Conservation (phyloP, 2,329 filamentous ascomycete genomes). For the Ceratocystis harringtonii region DNA sequence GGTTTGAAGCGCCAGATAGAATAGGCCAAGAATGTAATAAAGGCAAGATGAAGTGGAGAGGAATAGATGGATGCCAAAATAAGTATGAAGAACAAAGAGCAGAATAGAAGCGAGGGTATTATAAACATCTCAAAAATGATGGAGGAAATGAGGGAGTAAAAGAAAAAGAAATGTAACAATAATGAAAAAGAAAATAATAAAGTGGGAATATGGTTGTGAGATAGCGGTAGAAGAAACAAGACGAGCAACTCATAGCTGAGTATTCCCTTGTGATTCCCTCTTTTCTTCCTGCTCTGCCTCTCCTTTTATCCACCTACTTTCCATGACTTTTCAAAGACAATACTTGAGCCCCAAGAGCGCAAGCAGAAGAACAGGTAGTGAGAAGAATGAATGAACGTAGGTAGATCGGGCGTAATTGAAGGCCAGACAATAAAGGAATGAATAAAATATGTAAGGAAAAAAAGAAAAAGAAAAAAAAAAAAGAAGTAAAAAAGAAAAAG, state of each 20-base stretch:
- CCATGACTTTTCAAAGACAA: neutral
- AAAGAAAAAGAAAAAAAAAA: slow-evolving; percentile 12
- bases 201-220: neutral
- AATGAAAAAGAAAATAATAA: neutral
- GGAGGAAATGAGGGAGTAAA: neutral
- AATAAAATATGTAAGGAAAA: slow-evolving; percentile 11
- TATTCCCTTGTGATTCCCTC: neutral
- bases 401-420: slow-evolving; percentile 2
- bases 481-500: slow-evolving; percentile 4
- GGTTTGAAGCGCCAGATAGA: neutral
- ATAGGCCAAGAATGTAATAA: neutral
- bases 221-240: neutral
- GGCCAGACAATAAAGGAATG: slow-evolving; percentile 13
- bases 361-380: neutral
- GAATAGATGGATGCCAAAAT: neutral
- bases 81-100: neutral
- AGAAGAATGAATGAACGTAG: neutral
- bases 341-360: too few relatives aligned
- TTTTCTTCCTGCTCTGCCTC: neutral
- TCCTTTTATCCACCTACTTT: neutral
- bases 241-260: neutral
- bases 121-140: neutral
- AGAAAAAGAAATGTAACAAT: neutral
- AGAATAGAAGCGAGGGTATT: neutral
- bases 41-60: neutral